Base-by-base conservation (phyloP, 495 filamentous ascomycete species). In the Neurospora sp. region DNA sequence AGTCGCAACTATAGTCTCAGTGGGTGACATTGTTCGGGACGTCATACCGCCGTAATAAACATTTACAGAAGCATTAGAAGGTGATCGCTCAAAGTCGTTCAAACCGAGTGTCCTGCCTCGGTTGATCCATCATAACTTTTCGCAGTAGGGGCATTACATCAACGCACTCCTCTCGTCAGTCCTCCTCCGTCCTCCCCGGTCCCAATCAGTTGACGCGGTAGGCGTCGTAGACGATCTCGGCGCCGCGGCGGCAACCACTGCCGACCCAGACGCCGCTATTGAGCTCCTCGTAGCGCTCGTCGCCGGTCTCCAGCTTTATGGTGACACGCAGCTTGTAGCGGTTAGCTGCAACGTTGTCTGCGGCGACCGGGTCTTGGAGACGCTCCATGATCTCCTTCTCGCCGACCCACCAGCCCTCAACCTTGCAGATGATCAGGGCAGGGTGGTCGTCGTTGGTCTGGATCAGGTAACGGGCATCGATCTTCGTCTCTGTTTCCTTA, bases 181-280 rank as follows among this genome's bases (percentile, higher is more conserved):
- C 54, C 31, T 66, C 27, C 54, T 66, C 54, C 54, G 27, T 18
- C 54, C 54, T 46, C 6, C 42, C n/a, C 44, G 2, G 23, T 18
- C 11, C n/a, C 9, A 49, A 66, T 75, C 71, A 81, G 73, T 72
- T 74, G 37, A 80, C 70, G 16, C 79, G 76, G 71, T 82, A 79
- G 18, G 77, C 79, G 60, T 82, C 79, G 70, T 82, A 82, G 27
- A 80, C 77, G 37, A 82, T 77, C 72, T 80, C 78, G n/a, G 78
- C 78, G 38, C 80, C 79, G 35, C 78, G 54, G 9, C 80, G 76
- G 35, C 74, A 78, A 35, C 80, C 80, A 38, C 76, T 78, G 37
- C 44, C 79, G 3, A 78, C 42, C 76, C 76, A 80, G n/a, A 78
- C n/a, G 37, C 75, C 76, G 18, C 71, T 77, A 72, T 77, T 77